These are phyloP conservation scores for Sherardia arvensis DNA, from an alignment of 257 asterid species.

Conservation along the genomic window DNA sequence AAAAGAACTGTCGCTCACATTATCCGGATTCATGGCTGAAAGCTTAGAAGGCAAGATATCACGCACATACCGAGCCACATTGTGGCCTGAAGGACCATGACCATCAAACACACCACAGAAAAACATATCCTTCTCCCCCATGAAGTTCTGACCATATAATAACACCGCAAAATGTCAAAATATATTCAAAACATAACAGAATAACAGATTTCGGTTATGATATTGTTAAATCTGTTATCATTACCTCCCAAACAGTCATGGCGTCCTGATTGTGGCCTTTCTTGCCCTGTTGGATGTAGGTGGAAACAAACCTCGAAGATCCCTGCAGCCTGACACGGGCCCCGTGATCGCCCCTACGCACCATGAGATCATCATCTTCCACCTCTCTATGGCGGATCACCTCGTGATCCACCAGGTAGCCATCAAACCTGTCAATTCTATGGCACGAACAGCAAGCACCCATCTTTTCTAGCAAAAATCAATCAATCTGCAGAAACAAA, in stretches of 20 bases:
- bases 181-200: neutral
- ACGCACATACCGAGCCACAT: conserved; percentile 58
- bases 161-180: neutral
- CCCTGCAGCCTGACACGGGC: conserved; percentile 66
- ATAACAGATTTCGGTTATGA: neutral
- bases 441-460: conserved; percentile 90
- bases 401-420: conserved; percentile 24
- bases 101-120: conserved; percentile 85
- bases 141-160: conserved; percentile 37
- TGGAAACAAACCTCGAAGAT: conserved; percentile 51
- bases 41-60: conserved; percentile 62
- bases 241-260: conserved; percentile 97
- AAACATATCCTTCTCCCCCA: conserved; percentile 58
- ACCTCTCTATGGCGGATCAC: conserved; percentile 18
- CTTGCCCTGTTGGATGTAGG: conserved; percentile 62
- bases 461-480: conserved; percentile 27
- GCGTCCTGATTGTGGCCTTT: conserved; percentile 79
- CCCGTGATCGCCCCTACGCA: conserved; percentile 52
- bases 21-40: conserved; percentile 26
- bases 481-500: neutral
- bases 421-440: conserved; percentile 25
- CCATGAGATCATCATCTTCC: conserved; percentile 31
- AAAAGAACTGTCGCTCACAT: conserved; percentile 23
- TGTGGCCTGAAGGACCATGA: conserved; percentile 87
- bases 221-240: no score